phyloP scores from a whole-genome alignment of 176 grass and related monocot species.

The Stipa capillata region DNA sequence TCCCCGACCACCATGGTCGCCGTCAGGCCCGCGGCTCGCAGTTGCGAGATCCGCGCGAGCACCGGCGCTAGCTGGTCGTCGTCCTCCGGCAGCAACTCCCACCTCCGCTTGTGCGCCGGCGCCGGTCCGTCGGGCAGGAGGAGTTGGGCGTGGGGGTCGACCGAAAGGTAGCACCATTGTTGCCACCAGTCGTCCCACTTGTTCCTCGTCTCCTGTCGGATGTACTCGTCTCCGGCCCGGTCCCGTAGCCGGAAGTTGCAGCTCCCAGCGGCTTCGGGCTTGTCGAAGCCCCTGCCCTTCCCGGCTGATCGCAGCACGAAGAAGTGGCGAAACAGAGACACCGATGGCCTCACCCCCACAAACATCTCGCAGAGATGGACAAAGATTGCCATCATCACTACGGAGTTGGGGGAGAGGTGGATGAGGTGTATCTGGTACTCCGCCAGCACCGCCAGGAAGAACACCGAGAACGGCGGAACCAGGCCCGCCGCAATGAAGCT shows the following conservation, averaged over 20 bases:
- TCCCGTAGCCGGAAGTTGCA: background rate
- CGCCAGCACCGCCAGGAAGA: background rate
- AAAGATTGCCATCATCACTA: too few relatives aligned
- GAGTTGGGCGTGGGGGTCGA: background rate
- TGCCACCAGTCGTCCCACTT: background rate
- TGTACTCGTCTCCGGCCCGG: background rate
- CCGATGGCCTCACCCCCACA: background rate
- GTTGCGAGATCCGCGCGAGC: background rate
- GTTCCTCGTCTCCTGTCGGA: background rate
- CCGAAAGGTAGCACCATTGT: background rate
- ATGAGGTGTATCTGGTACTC: background rate
- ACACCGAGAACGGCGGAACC: too few relatives aligned
- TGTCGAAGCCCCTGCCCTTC: background rate
- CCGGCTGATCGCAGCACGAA: background rate
- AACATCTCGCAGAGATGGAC: too few relatives aligned
- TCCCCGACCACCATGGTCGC: background rate
- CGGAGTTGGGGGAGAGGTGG: background rate
- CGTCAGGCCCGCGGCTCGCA: background rate
- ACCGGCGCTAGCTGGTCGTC: background rate
- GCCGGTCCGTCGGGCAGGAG: background rate
- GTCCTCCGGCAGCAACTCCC: background rate
- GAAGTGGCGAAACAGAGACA: background rate
- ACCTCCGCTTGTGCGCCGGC: background rate
- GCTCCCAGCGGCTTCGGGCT: background rate
- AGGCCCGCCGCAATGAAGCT: background rate